These are phyloP conservation scores for Solanum pinnatisectum DNA, from an alignment of 257 asterid genomes.

Conservation along the genomic window DNA sequence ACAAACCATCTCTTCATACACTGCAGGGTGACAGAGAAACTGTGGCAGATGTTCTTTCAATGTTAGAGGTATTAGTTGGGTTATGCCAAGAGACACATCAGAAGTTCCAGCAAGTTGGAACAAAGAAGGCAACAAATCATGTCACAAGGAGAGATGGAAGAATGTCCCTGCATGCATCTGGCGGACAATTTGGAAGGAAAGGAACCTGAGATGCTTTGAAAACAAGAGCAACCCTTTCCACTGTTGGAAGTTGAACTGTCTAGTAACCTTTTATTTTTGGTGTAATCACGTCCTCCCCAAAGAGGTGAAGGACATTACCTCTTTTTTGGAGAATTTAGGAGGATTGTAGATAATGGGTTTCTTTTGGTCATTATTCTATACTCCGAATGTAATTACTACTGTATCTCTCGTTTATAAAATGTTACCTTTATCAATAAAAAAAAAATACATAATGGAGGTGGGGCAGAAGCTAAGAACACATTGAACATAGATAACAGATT, in stretches of 20 bases:
- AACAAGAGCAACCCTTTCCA: background rate
- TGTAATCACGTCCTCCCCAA: background rate
- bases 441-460: background rate
- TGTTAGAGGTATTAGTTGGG: background rate
- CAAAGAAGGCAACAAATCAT: background rate
- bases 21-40: background rate
- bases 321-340: background rate
- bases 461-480: background rate
- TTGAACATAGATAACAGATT: background rate
- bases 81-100: background rate
- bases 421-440: background rate
- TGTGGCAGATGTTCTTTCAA: background rate
- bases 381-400: too few species aligned
- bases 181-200: background rate
- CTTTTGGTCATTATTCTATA: too few species aligned
- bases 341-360: background rate
- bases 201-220: background rate
- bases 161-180: background rate
- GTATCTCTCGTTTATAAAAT: too few species aligned
- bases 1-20: background rate
- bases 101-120: background rate
- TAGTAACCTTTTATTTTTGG: background rate
- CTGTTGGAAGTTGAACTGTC: background rate
- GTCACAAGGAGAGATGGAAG: background rate
- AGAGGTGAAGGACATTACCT: background rate